phyloP scores from a whole-genome alignment of 208 protist genomes.

The Blastocrithidia nonstop region DNA sequence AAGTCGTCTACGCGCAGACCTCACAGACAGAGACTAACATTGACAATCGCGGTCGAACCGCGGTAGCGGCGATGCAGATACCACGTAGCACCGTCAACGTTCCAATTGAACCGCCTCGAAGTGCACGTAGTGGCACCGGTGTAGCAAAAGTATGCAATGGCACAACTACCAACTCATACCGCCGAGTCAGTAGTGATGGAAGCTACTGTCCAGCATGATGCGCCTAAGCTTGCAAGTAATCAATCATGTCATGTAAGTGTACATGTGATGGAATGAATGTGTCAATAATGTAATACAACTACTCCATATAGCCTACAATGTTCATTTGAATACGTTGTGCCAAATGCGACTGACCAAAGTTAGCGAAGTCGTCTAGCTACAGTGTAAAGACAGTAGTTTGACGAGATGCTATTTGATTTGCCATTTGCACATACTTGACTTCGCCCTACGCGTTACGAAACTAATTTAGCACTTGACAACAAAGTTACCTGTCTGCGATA shows the following conservation, averaged over 20 bases:
- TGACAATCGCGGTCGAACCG: conserved; percentile 63
- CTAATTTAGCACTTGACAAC: conserved; percentile 45
- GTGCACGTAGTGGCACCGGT: conserved; percentile 43
- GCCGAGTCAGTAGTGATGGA: conserved; percentile 37
- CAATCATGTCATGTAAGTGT: conserved; percentile 40
- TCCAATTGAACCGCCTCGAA: conserved; percentile 60
- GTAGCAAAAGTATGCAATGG: conserved; percentile 23
- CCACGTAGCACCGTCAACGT: conserved; percentile 67
- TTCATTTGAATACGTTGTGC: conserved; percentile 79
- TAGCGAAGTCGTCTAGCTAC: conserved; percentile 42
- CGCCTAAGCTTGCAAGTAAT: conserved; percentile 52
- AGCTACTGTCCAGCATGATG: conserved; percentile 38
- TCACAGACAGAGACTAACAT: conserved; percentile 83
- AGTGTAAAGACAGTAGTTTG: conserved; percentile 25
- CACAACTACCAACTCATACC: conserved; percentile 59
- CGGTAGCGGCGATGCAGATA: conserved; percentile 79
- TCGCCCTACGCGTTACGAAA: conserved; percentile 32
- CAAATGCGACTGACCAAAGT: conserved; percentile 53
- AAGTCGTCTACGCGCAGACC: conserved; percentile 76
- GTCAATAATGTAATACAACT: conserved; percentile 62
- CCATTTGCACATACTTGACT: conserved; percentile 37
- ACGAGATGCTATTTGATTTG: conserved; percentile 19
- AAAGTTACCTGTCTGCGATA: conserved; percentile 57
- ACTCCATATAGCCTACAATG: conserved; percentile 66
- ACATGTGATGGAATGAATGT: conserved; percentile 25